Conservation (phyloP, 768 basidiomycete genomes). For the Leccinum truebloodii region DNA sequence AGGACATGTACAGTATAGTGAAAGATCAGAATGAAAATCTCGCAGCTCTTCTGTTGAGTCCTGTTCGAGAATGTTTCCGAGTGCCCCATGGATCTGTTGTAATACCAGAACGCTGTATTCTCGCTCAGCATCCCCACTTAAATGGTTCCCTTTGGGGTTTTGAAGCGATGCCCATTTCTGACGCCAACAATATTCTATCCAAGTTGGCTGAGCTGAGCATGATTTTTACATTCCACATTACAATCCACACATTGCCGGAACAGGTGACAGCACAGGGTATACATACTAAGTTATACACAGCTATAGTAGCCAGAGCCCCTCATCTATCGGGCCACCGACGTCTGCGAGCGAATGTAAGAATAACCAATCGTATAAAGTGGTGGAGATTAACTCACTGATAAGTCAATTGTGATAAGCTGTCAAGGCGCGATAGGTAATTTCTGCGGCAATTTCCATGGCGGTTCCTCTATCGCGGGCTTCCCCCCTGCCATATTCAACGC, state of each 20-base stretch:
- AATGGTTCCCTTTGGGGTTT: background rate
- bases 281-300: slow-evolving; percentile 5
- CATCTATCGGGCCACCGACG: background rate
- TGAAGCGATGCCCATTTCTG: background rate
- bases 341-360: slow-evolving; percentile 1
- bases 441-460: slow-evolving; percentile 34
- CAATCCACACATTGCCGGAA: background rate
- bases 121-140: background rate
- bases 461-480: slow-evolving; percentile 28
- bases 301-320: background rate
- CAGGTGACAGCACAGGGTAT: background rate
- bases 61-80: background rate
- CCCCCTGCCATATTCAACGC: slow-evolving; percentile 29
- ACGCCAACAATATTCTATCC: background rate
- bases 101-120: background rate
- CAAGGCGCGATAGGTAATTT: slow-evolving; percentile 27
- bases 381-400: slow-evolving; percentile 5
- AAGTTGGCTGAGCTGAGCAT: background rate
- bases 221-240: slow-evolving; percentile 8
- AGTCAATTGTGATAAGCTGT: slow-evolving; percentile 21
- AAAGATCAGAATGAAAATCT: background rate
- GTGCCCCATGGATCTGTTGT: background rate
- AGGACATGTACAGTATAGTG: background rate
- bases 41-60: background rate
- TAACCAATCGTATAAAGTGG: background rate